A percentile compares a stretch with the other conserved stretches of the same genome.
Evolutionary conservation across 805 yeast species (phyloP).

Genomic region (Hyphopichia homilentoma): DNA sequence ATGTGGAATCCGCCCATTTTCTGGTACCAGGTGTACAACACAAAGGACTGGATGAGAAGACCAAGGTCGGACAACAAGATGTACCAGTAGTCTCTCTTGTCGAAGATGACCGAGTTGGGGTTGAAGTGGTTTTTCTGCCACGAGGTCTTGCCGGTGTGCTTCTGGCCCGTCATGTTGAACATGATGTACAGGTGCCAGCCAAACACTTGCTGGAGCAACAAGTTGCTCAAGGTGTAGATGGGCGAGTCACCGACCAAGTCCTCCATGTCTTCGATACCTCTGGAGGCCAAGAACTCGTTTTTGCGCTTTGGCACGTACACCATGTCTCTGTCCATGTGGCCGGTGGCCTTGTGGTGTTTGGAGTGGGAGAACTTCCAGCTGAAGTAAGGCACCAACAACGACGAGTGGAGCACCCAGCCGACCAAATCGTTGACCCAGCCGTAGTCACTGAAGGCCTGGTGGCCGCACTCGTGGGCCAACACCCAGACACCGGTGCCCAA

Average conservation of each 20-base stretch:
- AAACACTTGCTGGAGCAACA: slow-evolving; percentile 67
- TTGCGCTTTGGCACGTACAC: slow-evolving; percentile 76
- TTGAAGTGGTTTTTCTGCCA: slow-evolving; percentile 63
- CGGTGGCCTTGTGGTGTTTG: slow-evolving; percentile 89
- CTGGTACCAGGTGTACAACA: slow-evolving; percentile 58
- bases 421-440: slow-evolving; percentile 70
- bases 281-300: slow-evolving; percentile 45
- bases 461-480: slow-evolving; percentile 90
- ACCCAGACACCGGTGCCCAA: slow-evolving; percentile 81
- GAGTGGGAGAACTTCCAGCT: slow-evolving; percentile 84
- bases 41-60: slow-evolving; percentile 46
- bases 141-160: slow-evolving; percentile 41
- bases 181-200: slow-evolving; percentile 72
- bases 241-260: slow-evolving; percentile 77
- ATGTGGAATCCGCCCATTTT: slow-evolving; percentile 61
- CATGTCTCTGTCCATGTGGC: slow-evolving; percentile 78
- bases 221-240: slow-evolving; percentile 50
- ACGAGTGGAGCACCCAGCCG: slow-evolving; percentile 83
- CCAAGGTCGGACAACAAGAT: slow-evolving; percentile 75
- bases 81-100: slow-evolving; percentile 66
- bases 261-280: slow-evolving; percentile 36
- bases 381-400: slow-evolving; percentile 77
- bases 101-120: slow-evolving; percentile 73
- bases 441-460: slow-evolving; percentile 76
- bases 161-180: slow-evolving; percentile 76